Conservation (phyloP, 2,329 filamentous ascomycete species). For the Ophiognomonia clavigignenti-juglandacearum region DNA sequence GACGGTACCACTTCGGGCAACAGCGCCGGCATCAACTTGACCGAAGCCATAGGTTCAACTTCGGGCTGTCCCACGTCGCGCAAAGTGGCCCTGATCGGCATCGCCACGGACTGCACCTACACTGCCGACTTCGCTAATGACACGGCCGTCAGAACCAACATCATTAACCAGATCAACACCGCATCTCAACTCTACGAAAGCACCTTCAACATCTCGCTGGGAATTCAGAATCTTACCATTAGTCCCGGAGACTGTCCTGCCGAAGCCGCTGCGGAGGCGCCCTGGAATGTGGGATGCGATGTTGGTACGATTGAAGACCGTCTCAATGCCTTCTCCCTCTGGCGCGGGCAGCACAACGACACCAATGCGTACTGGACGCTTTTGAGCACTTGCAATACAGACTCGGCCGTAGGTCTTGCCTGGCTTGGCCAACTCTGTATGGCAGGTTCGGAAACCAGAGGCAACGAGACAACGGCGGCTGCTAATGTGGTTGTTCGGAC, state of each 20-base stretch:
- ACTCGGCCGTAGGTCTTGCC: conserved; percentile 80
- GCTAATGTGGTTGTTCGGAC: conserved; percentile 88
- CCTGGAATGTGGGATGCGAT: conserved; percentile 80
- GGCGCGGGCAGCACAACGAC: conserved; percentile 76
- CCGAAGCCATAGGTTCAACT: conserved; percentile 72
- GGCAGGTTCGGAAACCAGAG: conserved; percentile 45
- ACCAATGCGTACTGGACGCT: conserved; percentile 91
- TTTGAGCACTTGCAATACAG: conserved; percentile 75
- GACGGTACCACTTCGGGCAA: conserved; percentile 66
- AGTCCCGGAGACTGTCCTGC: conserved; percentile 71
- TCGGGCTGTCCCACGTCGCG: conserved; percentile 84
- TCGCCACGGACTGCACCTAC: conserved; percentile 92
- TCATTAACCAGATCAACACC: conserved; percentile 79
- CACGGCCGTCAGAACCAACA: conserved; percentile 62
- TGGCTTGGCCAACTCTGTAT: conserved; percentile 89
- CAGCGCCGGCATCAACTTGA: conserved; percentile 73
- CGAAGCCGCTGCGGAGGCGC: conserved; percentile 58
- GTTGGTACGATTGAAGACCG: conserved; percentile 65
- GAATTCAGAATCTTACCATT: conserved; percentile 79
- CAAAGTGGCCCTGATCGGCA: conserved; percentile 84
- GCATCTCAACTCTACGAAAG: conserved; percentile 85
- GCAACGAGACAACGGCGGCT: conserved; percentile 70
- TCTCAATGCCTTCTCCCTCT: conserved; percentile 81
- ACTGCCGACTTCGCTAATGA: conserved; percentile 61
- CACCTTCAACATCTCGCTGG: conserved; percentile 92